Base-by-base conservation (phyloP, 768 basidiomycete species). In the Phanerochaete sordida region DNA sequence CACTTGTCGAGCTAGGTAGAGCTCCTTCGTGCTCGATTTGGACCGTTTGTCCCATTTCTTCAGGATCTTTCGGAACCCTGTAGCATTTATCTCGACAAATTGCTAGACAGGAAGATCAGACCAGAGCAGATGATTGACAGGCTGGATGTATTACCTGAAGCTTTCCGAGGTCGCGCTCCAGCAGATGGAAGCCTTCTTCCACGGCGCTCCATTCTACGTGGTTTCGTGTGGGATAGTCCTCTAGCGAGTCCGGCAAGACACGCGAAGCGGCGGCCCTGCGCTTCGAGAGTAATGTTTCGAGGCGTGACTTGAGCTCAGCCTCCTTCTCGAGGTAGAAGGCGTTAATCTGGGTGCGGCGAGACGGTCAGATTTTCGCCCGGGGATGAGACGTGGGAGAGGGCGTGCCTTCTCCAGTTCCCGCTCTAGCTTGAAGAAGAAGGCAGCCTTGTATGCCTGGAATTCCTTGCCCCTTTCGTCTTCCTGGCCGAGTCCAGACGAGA, bases 31-130 rank as follows among this genome's bases (percentile, higher is more conserved):
- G 23, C 88, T 86, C 1, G 92, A 94, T 45, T 88, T 97, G 37
- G 94, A 94, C 49, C 93, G 84, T 75, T 98, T 99, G 75, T 98
- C 97, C 82, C 93, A 99, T 72, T 99, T 99, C 71, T 99, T 98
- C 62, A 98, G 75, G 50, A 98, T 98, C 73, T 98, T 98, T 47
- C 95, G 85, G 72, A 98, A 98, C 3, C 95, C 97, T 11, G 88
- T 93, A 6, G 91, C 97, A 71, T 98, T 99, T 69, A 97, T 90
- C 75, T 98, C 97, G 63, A 99, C 87, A 69, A 95, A 99, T 83
- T 94, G 91, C 94, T 95, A 64, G 16, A 43, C 39, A 58, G 51
- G 48, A 50, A 55, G 52, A 53, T 9, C 51, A 28, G 49, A 47
- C 49, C 49, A 31, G 49, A 44, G 44, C 49, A 58, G 21, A 58